These are phyloP conservation scores for Diplocarpon mali DNA, from an alignment of 2,329 filamentous ascomycete genomes.

Conservation along the genomic window DNA sequence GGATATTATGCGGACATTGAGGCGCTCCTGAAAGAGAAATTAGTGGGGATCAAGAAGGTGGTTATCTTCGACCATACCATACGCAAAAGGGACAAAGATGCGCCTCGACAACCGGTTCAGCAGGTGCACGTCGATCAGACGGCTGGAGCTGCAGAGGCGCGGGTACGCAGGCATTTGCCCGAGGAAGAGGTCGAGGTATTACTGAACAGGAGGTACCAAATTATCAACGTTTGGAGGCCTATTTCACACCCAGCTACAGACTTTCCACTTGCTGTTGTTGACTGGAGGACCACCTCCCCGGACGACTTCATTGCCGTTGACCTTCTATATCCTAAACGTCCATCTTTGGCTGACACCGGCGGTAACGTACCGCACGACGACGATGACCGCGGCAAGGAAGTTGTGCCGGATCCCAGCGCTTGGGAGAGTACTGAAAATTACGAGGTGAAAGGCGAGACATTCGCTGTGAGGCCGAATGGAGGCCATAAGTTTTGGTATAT, in stretches of 20 bases:
- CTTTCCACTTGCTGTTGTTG: constrained; percentile 48
- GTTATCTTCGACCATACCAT: constrained; percentile 81
- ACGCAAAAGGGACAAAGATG: constrained; percentile 46
- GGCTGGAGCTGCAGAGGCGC: constrained; percentile 47
- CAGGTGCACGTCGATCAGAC: constrained; percentile 77
- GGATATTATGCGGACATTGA: constrained; percentile 79
- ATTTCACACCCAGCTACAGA: constrained; percentile 45
- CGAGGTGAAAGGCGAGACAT: constrained; percentile 51
- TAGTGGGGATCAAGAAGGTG: constrained; percentile 51
- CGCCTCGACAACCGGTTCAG: constrained; percentile 54
- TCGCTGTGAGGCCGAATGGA: constrained; percentile 45
- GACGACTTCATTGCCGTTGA: constrained; percentile 61
- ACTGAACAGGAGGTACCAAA: constrained; percentile 57
- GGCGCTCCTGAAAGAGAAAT: constrained; percentile 48
- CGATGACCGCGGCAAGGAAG: constrained; percentile 35
- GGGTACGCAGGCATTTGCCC: constrained; percentile 54
- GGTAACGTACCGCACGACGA: constrained; percentile 31
- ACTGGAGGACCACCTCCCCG: constrained; percentile 42
- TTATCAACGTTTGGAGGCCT: constrained; percentile 68
- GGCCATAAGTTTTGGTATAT: constrained; percentile 52
- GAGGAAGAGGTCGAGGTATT: constrained; percentile 51
- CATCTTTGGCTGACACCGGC: background rate
- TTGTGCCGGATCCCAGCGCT: constrained; percentile 36
- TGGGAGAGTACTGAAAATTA: constrained; percentile 46
- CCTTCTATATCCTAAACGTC: constrained; percentile 54